Conservation (phyloP, 1,284 basidiomycete genomes). For the Irpex lacteus region DNA sequence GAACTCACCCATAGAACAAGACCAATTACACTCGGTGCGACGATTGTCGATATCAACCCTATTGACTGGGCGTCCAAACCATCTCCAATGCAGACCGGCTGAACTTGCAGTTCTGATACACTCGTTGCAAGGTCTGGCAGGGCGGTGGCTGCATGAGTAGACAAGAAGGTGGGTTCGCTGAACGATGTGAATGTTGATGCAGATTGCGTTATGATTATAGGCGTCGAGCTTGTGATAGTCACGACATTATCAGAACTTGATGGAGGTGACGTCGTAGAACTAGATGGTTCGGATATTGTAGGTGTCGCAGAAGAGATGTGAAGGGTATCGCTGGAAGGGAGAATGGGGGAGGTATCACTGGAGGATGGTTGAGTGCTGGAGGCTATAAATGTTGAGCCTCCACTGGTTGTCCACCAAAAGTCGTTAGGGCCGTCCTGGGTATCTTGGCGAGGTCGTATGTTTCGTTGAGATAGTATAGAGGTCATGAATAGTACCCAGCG, state of each 20-base stretch:
- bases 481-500: conserved; percentile 24
- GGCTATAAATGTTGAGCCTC: conserved; percentile 16
- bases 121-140: conserved; percentile 27
- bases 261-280: conserved; percentile 12
- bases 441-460: conserved; percentile 21
- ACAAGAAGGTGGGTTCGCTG: conserved; percentile 35
- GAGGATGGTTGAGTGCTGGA: conserved; percentile 6
- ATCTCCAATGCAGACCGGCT: conserved; percentile 57
- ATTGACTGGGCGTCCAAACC: conserved; percentile 64
- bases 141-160: conserved; percentile 27
- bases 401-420: conserved; percentile 22
- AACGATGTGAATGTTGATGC: conserved; percentile 44
- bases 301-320: conserved; percentile 16
- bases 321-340: conserved; percentile 10
- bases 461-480: conserved; percentile 22
- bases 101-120: conserved; percentile 21
- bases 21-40: conserved; percentile 56
- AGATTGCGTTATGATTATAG: conserved; percentile 27
- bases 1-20: conserved; percentile 63
- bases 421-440: conserved; percentile 16
- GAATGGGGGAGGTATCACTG: conserved; percentile 4
- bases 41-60: conserved; percentile 56
- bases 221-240: conserved; percentile 32
- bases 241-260: conserved; percentile 25
- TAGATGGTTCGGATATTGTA: conserved; percentile 15